Conservation (phyloP, 2,329 filamentous ascomycete species). For the Arthrinium phaeospermum region DNA sequence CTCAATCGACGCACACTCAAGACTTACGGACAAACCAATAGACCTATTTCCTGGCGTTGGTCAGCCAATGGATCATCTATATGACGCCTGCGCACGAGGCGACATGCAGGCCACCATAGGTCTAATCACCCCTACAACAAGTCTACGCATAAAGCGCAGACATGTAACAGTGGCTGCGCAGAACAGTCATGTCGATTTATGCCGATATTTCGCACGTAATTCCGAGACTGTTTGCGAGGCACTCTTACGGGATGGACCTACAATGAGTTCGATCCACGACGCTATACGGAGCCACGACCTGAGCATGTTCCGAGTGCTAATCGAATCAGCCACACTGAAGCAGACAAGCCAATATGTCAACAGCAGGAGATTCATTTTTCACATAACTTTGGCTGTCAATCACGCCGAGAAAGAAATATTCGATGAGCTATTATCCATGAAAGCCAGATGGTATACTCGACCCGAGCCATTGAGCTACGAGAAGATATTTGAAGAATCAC, state of each 20-base stretch:
- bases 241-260: no score
- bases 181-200: neutral
- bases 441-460: no score
- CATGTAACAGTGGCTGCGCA: neutral
- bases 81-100: neutral
- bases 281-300: neutral
- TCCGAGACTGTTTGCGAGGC: no score
- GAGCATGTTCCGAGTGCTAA: no score
- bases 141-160: accelerated
- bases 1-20: neutral
- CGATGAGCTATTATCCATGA: no score
- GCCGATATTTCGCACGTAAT: neutral
- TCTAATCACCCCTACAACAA: neutral
- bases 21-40: neutral
- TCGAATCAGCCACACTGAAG: neutral
- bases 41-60: neutral
- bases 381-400: no score
- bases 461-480: no score
- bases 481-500: no score
- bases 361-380: no score
- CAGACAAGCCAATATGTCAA: neutral
- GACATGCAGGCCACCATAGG: neutral
- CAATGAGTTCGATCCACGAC: no score
- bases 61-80: neutral
- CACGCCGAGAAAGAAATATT: no score